Conservation (phyloP, 495 filamentous ascomycete genomes). For the Hypoxylon rickii region DNA sequence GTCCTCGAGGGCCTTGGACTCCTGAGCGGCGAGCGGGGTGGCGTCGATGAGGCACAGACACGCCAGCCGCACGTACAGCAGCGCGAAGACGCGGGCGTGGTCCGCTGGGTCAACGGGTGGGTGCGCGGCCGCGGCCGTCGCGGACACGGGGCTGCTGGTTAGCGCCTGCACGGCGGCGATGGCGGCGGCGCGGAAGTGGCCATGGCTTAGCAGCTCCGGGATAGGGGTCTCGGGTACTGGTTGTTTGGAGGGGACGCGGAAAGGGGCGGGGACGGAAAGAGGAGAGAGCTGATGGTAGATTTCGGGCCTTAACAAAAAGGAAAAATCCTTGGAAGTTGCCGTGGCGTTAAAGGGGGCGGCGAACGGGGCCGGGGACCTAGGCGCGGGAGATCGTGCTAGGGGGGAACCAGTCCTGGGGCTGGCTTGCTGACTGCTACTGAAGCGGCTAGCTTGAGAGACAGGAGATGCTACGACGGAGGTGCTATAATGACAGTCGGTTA, state of each 20-base stretch:
- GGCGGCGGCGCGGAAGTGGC: slow-evolving; percentile 75
- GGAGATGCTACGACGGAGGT: slow-evolving; percentile 33
- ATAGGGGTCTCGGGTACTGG: slow-evolving; percentile 56
- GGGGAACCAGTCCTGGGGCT: slow-evolving; percentile 27
- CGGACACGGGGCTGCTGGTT: slow-evolving; percentile 50
- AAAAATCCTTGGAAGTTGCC: slow-evolving; percentile 71
- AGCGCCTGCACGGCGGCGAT: slow-evolving; percentile 73
- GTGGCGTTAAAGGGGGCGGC: slow-evolving; percentile 27
- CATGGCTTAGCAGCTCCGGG: slow-evolving; percentile 55
- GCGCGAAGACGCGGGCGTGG: slow-evolving; percentile 66
- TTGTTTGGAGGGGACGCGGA: slow-evolving; percentile 53
- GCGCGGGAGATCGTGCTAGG: slow-evolving; percentile 18
- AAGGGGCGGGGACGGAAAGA: slow-evolving; percentile 65
- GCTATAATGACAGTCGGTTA: slow-evolving; percentile 21
- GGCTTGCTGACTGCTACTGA: slow-evolving; percentile 22
- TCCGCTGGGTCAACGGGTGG: slow-evolving; percentile 59
- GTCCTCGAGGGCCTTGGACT: slow-evolving; percentile 83
- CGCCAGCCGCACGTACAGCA: slow-evolving; percentile 83
- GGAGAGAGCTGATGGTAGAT: slow-evolving; percentile 80
- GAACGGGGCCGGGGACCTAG: slow-evolving; percentile 33
- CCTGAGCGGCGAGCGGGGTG: slow-evolving; percentile 76
- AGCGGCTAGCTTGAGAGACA: slow-evolving; percentile 25
- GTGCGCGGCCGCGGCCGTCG: slow-evolving; percentile 34
- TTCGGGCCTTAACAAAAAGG: slow-evolving; percentile 75
- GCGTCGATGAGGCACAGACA: slow-evolving; percentile 75